Conservation (phyloP, 192 early-diverging fungal species). For the Coemansia sp. region DNA sequence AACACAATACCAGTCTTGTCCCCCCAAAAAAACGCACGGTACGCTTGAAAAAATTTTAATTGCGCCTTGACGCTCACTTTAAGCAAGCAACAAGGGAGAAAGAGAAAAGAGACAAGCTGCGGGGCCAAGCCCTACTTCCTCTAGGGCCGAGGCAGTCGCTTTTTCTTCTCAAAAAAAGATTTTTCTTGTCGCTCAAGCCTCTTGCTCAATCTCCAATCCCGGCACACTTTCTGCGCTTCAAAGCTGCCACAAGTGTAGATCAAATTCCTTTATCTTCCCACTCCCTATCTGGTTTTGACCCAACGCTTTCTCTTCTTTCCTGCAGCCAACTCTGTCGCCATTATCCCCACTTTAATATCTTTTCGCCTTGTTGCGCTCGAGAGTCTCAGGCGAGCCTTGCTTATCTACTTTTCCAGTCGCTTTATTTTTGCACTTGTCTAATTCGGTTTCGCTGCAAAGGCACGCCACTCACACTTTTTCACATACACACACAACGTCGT, state of each 20-base stretch:
- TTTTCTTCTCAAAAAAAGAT: background rate
- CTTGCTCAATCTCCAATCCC: background rate
- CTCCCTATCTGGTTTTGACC: background rate
- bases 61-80: background rate
- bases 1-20: background rate
- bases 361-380: background rate
- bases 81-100: background rate
- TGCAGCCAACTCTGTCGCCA: background rate
- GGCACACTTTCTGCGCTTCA: background rate
- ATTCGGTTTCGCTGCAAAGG: background rate
- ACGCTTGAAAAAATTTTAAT: background rate
- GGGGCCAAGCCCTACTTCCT: too few relatives aligned
- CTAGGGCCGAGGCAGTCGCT: background rate
- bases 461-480: background rate
- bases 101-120: background rate
- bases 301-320: background rate
- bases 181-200: background rate
- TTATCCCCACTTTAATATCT: conserved; percentile 8
- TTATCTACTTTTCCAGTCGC: background rate
- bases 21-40: conserved; percentile 3
- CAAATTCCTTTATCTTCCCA: background rate
- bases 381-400: background rate
- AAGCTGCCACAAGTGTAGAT: background rate
- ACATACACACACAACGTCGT: conserved; percentile 1
- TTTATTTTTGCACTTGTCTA: background rate